Percentiles rank a stretch among this genome's conserved stretches.
These are phyloP conservation scores for Sarocladiaceae sp. DNA, from an alignment of 2,329 filamentous ascomycete genomes.

Conservation along the genomic window DNA sequence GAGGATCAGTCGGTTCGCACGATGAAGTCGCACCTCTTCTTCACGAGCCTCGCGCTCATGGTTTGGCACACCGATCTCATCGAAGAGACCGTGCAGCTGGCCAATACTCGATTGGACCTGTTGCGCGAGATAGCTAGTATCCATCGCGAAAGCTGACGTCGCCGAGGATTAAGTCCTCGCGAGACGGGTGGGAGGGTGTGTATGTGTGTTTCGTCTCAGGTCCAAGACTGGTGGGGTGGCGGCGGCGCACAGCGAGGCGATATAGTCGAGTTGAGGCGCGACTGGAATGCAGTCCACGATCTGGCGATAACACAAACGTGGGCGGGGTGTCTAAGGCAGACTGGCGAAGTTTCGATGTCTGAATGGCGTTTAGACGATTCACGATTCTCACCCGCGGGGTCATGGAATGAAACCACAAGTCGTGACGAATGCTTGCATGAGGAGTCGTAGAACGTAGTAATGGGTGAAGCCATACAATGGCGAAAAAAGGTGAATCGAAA, in stretches of 20 bases:
- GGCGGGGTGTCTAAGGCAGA: not conserved
- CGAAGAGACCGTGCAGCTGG: constrained; percentile 90
- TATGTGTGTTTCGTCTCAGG: constrained; percentile 8
- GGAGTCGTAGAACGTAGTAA: not conserved
- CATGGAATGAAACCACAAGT: not conserved
- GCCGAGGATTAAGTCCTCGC: constrained; percentile 5
- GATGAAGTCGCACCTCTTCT: constrained; percentile 87
- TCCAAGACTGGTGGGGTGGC: not conserved
- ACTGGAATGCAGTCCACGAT: not conserved
- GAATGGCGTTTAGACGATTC: not conserved
- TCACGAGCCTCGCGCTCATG: constrained; percentile 91
- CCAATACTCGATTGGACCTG: constrained; percentile 93
- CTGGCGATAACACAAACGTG: not conserved
- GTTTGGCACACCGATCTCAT: constrained; percentile 92
- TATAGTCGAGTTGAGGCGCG: not conserved
- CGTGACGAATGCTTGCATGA: not conserved
- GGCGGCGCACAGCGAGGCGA: not conserved
- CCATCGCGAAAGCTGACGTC: constrained; percentile 50
- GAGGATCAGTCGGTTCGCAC: constrained; percentile 21
- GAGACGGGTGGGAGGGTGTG: constrained; percentile 2
- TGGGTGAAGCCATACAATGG: constrained; percentile 2
- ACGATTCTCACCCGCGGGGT: constrained; percentile 7
- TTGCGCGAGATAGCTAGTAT: constrained; percentile 87
- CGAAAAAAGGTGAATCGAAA: not conserved
- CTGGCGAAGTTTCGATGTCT: not conserved